phyloP scores from a whole-genome alignment of 768 basidiomycete species.

The Auriculariales sp. region DNA sequence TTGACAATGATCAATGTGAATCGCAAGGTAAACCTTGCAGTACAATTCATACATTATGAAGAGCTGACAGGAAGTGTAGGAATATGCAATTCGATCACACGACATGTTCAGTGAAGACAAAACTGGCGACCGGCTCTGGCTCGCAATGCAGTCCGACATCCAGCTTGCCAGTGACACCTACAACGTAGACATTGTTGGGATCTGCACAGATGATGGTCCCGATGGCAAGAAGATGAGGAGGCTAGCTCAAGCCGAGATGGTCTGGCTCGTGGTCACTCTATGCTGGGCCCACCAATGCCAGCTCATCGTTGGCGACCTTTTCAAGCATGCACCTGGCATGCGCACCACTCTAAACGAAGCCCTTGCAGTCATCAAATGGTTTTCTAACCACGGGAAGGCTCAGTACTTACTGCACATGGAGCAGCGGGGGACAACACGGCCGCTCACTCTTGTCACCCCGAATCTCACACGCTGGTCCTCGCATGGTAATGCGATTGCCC shows the following conservation, averaged over 20 bases:
- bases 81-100: not conserved
- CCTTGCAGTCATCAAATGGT: conserved; percentile 16
- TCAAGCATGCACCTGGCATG: conserved; percentile 10
- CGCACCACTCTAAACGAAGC: conserved; percentile 10
- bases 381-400: conserved; percentile 18
- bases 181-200: not conserved
- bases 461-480: no score
- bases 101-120: not conserved
- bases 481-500: no score
- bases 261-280: conserved; percentile 8
- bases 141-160: not conserved
- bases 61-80: not conserved
- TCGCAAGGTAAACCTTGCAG: not conserved
- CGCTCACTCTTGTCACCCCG: no score
- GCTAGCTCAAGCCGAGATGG: not conserved
- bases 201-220: not conserved
- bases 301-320: conserved; percentile 21
- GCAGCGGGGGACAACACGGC: no score
- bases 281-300: conserved; percentile 21
- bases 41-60: not conserved
- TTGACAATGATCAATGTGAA: not conserved
- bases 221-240: not conserved
- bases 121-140: not conserved
- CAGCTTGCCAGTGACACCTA: not conserved
- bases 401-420: conserved; percentile 16